Evolutionary conservation across 352 stramenopile genomes (phyloP).

Genomic region (Globisporangium abappressorium): DNA sequence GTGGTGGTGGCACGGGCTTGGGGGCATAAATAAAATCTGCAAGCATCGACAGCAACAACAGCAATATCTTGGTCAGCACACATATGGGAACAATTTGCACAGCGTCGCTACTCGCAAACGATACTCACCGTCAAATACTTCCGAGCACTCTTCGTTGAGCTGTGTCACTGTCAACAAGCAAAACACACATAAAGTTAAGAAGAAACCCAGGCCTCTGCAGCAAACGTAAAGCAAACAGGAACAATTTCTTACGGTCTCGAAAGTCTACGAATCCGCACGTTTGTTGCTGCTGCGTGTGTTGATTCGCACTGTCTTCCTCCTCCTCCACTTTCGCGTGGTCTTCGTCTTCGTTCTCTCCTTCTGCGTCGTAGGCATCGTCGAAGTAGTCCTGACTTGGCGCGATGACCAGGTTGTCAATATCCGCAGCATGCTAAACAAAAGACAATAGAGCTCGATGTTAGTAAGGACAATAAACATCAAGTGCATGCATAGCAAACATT

Average conservation of each 20-base stretch:
- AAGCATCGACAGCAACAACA: not conserved
- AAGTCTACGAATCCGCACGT: slow-evolving; percentile 22
- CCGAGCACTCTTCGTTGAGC: slow-evolving; percentile 14
- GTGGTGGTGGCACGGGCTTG: not conserved
- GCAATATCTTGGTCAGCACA: not conserved
- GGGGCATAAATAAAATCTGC: slow-evolving; percentile 14
- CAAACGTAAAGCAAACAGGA: not conserved
- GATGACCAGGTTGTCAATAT: slow-evolving; percentile 17
- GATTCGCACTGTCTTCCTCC: not conserved
- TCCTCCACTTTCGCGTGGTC: not conserved
- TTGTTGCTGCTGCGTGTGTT: slow-evolving; percentile 4
- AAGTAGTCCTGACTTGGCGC: slow-evolving; percentile 23
- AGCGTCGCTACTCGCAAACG: not conserved
- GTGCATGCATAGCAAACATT: not conserved
- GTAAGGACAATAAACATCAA: not conserved
- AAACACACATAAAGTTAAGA: not conserved
- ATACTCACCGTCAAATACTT: slow-evolving; percentile 19
- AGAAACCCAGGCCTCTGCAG: not conserved
- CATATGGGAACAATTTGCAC: not conserved
- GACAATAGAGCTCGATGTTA: not conserved
- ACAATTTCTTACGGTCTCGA: slow-evolving; percentile 13
- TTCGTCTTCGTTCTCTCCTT: not conserved
- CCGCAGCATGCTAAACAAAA: slow-evolving; percentile 15
- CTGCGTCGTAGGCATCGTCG: slow-evolving; percentile 9
- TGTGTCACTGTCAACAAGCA: slow-evolving; percentile 10